Evolutionary conservation across 208 protist species (phyloP).

Genomic region (Trypanosoma mega): DNA sequence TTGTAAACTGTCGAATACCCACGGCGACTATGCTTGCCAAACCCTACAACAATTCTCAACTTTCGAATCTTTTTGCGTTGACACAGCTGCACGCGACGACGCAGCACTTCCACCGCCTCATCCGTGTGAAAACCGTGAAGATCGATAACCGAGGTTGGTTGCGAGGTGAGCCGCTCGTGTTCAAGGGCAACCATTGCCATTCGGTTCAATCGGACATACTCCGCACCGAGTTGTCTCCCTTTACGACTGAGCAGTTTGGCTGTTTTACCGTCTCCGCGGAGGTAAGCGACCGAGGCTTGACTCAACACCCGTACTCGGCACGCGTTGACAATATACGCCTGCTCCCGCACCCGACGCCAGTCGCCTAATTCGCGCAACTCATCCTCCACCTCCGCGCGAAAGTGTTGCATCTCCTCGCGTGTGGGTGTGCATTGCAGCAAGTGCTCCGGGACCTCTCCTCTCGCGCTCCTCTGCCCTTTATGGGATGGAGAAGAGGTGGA

Average conservation of each 20-base stretch:
- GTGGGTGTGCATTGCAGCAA: slow-evolving; percentile 15
- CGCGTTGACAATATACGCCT: slow-evolving; percentile 62
- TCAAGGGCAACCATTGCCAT: slow-evolving; percentile 83
- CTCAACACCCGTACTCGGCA: slow-evolving; percentile 55
- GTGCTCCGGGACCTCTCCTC: background rate
- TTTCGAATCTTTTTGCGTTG: slow-evolving; percentile 32
- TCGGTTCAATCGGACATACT: slow-evolving; percentile 79
- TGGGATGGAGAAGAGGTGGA: background rate
- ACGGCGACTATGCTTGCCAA: slow-evolving; percentile 61
- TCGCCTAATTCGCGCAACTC: slow-evolving; percentile 56
- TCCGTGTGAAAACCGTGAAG: slow-evolving; percentile 79
- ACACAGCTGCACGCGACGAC: slow-evolving; percentile 66
- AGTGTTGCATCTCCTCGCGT: slow-evolving; percentile 30
- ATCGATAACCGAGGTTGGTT: slow-evolving; percentile 55
- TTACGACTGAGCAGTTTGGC: slow-evolving; percentile 59
- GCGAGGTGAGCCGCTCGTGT: slow-evolving; percentile 42
- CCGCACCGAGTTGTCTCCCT: slow-evolving; percentile 47
- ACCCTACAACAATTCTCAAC: slow-evolving; percentile 59
- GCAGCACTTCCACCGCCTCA: slow-evolving; percentile 69
- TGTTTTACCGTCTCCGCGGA: slow-evolving; percentile 41
- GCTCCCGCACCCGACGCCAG: slow-evolving; percentile 72
- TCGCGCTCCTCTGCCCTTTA: background rate
- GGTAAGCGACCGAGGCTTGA: slow-evolving; percentile 61
- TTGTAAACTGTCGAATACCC: slow-evolving; percentile 42
- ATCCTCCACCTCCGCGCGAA: slow-evolving; percentile 34